phyloP scores from a whole-genome alignment of 2,329 filamentous ascomycete species.

The Cadophora luteo-olivacea region DNA sequence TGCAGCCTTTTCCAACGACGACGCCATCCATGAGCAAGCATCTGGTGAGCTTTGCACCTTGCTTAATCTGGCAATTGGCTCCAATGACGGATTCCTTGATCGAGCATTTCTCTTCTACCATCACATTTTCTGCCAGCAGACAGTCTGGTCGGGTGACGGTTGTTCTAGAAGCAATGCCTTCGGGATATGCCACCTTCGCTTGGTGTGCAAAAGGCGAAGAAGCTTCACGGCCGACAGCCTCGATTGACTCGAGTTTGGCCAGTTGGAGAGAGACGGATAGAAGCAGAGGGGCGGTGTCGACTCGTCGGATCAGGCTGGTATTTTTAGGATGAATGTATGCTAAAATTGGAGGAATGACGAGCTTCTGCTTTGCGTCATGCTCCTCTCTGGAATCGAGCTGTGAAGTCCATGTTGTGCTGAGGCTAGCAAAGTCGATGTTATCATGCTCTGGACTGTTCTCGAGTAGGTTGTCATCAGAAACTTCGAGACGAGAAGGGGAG shows the following conservation, averaged over 20 bases:
- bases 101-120: slow-evolving; percentile 85
- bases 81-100: slow-evolving; percentile 93
- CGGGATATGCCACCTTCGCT: slow-evolving; percentile 82
- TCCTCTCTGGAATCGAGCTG: slow-evolving; percentile 24
- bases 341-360: slow-evolving; percentile 74
- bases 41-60: slow-evolving; percentile 84
- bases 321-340: slow-evolving; percentile 77
- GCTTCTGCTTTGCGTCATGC: slow-evolving; percentile 35
- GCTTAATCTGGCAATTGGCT: slow-evolving; percentile 83
- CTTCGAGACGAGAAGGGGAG: slow-evolving; percentile 50
- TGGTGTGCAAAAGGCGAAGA: slow-evolving; percentile 79
- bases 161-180: slow-evolving; percentile 79
- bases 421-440: slow-evolving; percentile 39
- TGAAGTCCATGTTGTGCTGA: slow-evolving; percentile 45
- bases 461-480: slow-evolving; percentile 45
- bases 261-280: slow-evolving; percentile 83
- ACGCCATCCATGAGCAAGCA: slow-evolving; percentile 94
- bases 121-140: slow-evolving; percentile 87
- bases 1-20: slow-evolving; percentile 81
- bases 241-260: slow-evolving; percentile 79
- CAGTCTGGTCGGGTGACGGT: slow-evolving; percentile 85
- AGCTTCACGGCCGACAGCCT: slow-evolving; percentile 62
- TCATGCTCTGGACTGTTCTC: slow-evolving; percentile 40
- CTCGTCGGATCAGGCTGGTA: slow-evolving; percentile 74
- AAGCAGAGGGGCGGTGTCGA: slow-evolving; percentile 85